These are phyloP conservation scores for Plasmodium knowlesi DNA, from an alignment of 169 alveolate species.

Conservation along the genomic window DNA sequence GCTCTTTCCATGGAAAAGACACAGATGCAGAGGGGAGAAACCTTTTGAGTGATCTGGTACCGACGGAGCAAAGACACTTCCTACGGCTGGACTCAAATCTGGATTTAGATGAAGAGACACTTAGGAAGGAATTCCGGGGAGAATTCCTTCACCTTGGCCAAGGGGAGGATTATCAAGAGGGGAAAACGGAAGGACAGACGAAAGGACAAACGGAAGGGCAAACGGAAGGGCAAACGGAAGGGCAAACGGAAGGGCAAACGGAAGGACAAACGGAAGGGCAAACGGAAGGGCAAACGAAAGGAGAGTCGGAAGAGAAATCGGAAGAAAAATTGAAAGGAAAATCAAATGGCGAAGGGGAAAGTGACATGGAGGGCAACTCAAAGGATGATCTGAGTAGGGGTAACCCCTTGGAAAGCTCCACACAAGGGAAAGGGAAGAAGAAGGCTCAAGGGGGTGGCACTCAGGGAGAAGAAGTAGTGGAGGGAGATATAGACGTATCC, in stretches of 20 bases:
- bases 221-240: no score
- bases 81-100: neutral
- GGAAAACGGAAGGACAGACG: no score
- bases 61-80: slow-evolving; percentile 2
- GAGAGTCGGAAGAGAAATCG: neutral
- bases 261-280: neutral
- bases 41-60: neutral
- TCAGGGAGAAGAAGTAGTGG: neutral
- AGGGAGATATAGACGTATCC: neutral
- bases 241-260: neutral
- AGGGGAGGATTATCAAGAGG: no score
- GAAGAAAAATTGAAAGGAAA: neutral
- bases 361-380: neutral
- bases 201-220: no score
- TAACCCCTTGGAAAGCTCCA: neutral
- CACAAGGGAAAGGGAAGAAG: neutral
- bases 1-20: neutral
- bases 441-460: no score
- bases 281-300: neutral
- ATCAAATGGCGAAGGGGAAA: neutral
- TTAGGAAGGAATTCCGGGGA: neutral
- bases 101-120: slow-evolving; percentile 1
- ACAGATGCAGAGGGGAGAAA: neutral
- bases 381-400: neutral
- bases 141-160: neutral